Evolutionary conservation across 2,329 filamentous ascomycete genomes (phyloP).

Genomic region (Ascochyta koolunga): DNA sequence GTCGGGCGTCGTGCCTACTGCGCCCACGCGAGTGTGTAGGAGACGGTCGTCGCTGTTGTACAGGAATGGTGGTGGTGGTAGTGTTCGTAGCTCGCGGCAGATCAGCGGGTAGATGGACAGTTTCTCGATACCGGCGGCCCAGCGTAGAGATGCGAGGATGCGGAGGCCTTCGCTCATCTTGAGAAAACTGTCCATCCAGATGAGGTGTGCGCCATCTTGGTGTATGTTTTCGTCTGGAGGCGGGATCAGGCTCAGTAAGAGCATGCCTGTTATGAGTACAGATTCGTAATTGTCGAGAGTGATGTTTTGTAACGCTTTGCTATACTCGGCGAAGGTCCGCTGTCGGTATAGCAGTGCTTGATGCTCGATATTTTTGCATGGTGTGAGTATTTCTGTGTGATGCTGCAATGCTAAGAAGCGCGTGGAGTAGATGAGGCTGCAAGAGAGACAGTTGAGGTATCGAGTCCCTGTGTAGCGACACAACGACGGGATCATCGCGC

Average conservation of each 20-base stretch:
- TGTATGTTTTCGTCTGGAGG: slow-evolving; percentile 14
- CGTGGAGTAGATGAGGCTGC: slow-evolving; percentile 32
- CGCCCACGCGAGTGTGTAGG: slow-evolving; percentile 19
- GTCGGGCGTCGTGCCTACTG: slow-evolving; percentile 26
- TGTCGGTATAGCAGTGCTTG: slow-evolving; percentile 34
- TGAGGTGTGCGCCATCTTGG: slow-evolving; percentile 22
- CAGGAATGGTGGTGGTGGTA: slow-evolving; percentile 37
- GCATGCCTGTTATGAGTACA: slow-evolving; percentile 34
- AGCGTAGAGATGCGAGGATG: slow-evolving; percentile 37
- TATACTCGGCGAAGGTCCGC: slow-evolving; percentile 35
- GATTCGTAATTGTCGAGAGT: slow-evolving; percentile 42
- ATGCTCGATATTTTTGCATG: slow-evolving; percentile 20
- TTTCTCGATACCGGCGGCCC: slow-evolving; percentile 41
- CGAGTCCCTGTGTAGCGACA: slow-evolving; percentile 29
- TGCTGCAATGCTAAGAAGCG: slow-evolving; percentile 37
- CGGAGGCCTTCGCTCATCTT: slow-evolving; percentile 42
- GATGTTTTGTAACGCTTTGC: slow-evolving; percentile 35
- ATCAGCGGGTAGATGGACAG: slow-evolving; percentile 38
- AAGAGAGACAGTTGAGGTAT: slow-evolving; percentile 32
- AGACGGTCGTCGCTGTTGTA: slow-evolving; percentile 12
- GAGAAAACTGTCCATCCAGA: slow-evolving; percentile 34
- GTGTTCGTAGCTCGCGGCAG: slow-evolving; percentile 31
- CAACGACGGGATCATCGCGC: slow-evolving; percentile 22
- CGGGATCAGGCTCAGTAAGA: slow-evolving; percentile 31
- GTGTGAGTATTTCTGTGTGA: slow-evolving; percentile 23